Evolutionary conservation across 176 grass and related monocot genomes (phyloP), one percentile per base, ranked within the genome.

Genomic region (Thalia dealbata): DNA sequence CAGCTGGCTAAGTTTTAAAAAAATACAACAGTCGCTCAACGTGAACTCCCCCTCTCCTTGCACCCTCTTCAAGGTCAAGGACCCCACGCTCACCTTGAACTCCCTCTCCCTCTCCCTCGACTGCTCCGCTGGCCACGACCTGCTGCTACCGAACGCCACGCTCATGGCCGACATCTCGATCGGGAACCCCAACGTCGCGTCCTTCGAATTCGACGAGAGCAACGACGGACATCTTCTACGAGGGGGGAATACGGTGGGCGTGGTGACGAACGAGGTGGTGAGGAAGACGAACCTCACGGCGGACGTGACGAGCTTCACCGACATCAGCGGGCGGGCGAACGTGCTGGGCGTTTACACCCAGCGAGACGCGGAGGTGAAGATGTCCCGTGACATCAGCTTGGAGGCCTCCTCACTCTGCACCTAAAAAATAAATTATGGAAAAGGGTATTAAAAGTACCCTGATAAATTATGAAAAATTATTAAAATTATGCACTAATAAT

Each of bases 261-360:
- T 91, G 54, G 86, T 76, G 50, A 96, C 80, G 92, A 86, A 42
- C 88, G 86, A 1, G 15, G 2, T 4, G 92, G 88, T 68, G 50
- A 89, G 77, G 75, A 28, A 45, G 45, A 83, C 91, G 86, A 87
- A 96, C 77, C 80, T 85, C 32, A 89, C 79, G 68, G 74, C 90
- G 32, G 80, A 90, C 28, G 79, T 89, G 28, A 93, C 83, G 3
- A 97, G 85, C 87, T 86, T 80, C 75, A 97, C 90, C 65, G 90
- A 82, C 66, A 71, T 97, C 60, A 30, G 9, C 38, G 95, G 95
- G 12, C 88, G 81, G 43, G 79, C 88, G 30, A 71, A 55, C 91
- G 78, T 97, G 48, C 80, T 91, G 3, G 83, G 90, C 0, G 66
- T 97, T 73, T 97, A 93, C 75, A 97, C n/a, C n/a, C n/a, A 85